Base-by-base conservation (phyloP, 345 rosid species). In the Arabis hirsuta region DNA sequence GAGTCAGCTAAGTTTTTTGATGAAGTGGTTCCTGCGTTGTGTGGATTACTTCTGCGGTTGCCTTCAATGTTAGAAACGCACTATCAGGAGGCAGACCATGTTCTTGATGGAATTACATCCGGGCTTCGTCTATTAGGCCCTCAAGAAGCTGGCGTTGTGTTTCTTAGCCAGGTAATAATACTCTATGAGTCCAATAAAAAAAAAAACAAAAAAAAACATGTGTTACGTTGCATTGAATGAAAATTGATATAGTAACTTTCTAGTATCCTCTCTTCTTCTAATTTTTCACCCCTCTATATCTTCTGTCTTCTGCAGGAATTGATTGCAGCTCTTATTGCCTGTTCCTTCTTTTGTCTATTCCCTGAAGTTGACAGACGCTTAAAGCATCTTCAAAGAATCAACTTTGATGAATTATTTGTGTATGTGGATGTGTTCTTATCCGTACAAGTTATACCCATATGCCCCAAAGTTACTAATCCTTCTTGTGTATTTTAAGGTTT, bases 101-200 rank as follows among this genome's bases (percentile, higher is more conserved):
- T 74, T 62, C 75, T 79, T 32, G 36, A 24, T 39, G 79, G 71
- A 44, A 32, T 76, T 53, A 47, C 60, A 24, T 65, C 83, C 0
- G 83, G 84, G 55, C 91, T 93, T 66, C 90, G 85, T 9, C 10
- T 90, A 36, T 69, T 93, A 72, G 79, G 76, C 70, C 81, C 74
- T 7, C 97, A 93, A 72, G 85, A 84, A 76, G 80, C 85, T 19
- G 94, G 97, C 55, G 66, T 84, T 9, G 97, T 86, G 69, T 79
- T 89, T 41, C 96, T 93, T 61, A 82, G 81, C 73, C 96, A 90
- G 92, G 98, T 88, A n/a, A n/a, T n/a, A n/a, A 62, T 46, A 20
- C 24, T 54, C 61, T 65, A 10, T 26, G 2, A 19, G 2, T 12
- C 62, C 20, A 54, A n/a, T n/a, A n/a, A n/a, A n/a, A n/a, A n/a